These are phyloP conservation scores for Abortiporus biennis DNA, from an alignment of 1,284 basidiomycete genomes.

Conservation along the genomic window DNA sequence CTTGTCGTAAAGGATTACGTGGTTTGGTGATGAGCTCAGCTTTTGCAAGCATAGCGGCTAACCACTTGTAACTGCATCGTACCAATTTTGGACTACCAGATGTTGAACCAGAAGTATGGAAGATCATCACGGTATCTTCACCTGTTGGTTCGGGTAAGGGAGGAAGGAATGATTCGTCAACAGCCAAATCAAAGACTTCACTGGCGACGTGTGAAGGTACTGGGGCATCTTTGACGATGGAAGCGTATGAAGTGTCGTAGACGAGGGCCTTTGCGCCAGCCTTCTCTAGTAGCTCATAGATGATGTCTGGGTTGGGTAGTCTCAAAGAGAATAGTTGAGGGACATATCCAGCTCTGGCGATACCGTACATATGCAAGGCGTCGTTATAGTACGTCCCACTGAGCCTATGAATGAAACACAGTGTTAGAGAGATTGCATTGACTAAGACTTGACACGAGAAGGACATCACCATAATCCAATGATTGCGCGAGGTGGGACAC, in stretches of 20 bases:
- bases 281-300: constrained; percentile 55
- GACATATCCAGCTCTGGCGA: constrained; percentile 65
- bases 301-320: constrained; percentile 59
- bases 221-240: constrained; percentile 31
- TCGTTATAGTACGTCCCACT: constrained; percentile 62
- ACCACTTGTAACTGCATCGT: constrained; percentile 47
- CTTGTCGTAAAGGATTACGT: constrained; percentile 33
- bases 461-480: constrained; percentile 58
- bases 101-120: constrained; percentile 72
- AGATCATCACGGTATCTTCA: constrained; percentile 54
- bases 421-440: not conserved
- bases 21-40: constrained; percentile 15
- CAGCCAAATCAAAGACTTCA: constrained; percentile 31
- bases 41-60: constrained; percentile 22
- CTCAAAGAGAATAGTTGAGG: constrained; percentile 70
- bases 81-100: constrained; percentile 71
- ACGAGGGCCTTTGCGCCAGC: constrained; percentile 57
- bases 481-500: constrained; percentile 45
- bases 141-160: constrained; percentile 32
- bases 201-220: constrained; percentile 42
- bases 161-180: constrained; percentile 35
- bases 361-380: constrained; percentile 62
- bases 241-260: constrained; percentile 43
- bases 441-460: not conserved
- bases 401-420: constrained; percentile 38